Conservation (phyloP, 306 rosid species). For the Cicer chorassanicum region DNA sequence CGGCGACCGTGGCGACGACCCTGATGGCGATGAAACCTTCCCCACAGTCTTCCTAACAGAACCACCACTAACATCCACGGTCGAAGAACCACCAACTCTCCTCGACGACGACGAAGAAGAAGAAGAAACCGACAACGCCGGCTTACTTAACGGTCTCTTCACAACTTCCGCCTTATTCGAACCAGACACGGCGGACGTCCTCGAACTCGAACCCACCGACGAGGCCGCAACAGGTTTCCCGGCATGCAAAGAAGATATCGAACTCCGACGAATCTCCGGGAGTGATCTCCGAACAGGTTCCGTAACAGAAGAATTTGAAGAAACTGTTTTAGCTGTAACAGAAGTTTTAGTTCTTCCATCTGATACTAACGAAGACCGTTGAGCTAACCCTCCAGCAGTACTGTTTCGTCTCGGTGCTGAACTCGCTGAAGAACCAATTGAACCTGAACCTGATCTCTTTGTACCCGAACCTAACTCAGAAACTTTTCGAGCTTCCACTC, state of each 20-base stretch:
- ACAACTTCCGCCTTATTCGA: constrained; percentile 49
- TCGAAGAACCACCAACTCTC: constrained; percentile 53
- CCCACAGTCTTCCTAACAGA: constrained; percentile 65
- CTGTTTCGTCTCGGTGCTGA: constrained; percentile 67
- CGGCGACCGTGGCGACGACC: constrained; percentile 49
- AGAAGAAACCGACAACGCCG: constrained; percentile 51
- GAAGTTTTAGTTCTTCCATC: constrained; percentile 49
- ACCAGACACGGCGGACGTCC: constrained; percentile 51
- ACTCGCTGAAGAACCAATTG: constrained; percentile 50
- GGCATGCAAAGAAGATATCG: constrained; percentile 51
- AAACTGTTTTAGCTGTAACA: constrained; percentile 40
- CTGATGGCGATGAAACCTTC: constrained; percentile 64
- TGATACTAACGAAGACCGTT: constrained; percentile 56
- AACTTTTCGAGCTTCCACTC: constrained; percentile 52
- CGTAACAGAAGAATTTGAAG: constrained; percentile 28
- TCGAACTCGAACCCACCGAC: constrained; percentile 50
- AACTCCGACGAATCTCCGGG: constrained; percentile 76
- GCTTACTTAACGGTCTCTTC: constrained; percentile 61
- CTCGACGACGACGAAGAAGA: constrained; percentile 45
- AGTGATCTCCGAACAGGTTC: constrained; percentile 69
- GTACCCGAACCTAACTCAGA: constrained; percentile 47
- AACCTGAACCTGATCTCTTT: constrained; percentile 47
- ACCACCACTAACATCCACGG: constrained; percentile 64
- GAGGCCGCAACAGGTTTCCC: constrained; percentile 55
- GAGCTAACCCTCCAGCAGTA: constrained; percentile 76